Base-by-base conservation (phyloP, 306 rosid species). In the Carpinus viminea region DNA sequence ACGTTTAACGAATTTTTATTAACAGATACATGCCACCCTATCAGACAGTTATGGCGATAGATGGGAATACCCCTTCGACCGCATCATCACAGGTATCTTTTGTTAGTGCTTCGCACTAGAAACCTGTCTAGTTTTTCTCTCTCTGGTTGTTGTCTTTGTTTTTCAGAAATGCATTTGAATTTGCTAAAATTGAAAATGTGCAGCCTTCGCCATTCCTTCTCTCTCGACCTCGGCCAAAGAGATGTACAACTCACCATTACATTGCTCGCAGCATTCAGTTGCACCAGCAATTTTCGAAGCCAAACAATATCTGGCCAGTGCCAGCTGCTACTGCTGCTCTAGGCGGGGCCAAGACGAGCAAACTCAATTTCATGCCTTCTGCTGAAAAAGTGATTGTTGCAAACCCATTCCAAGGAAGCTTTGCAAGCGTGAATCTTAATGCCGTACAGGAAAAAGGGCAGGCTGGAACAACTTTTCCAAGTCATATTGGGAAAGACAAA, bases 211-310 rank as follows among this genome's bases (percentile, higher is more conserved):
- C 73, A 71, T 81, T 70, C 38, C 73, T 21, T 73, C 85, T 71
- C 62, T 81, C 92, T 71, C 86, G 82, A 79, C 84, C 78, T 4
- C 84, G 47, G 26, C 80, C 84, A 0, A 90, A 85, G 80, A 88
- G 85, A 84, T 93, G 93, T 73, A 84, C 87, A 74, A 93, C 87
- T 66, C 97, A 93, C 82, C 82, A 74, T 62, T 85, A 82, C 85
- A 83, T 93, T 77, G 97, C 97, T 75, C 85, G 85, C 34, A 89
- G 85, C 78, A 90, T 93, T 81, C 81, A 71, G 60, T 83, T 86
- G 55, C 92, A 88, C 74, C 91, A 86, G 79, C 82, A 89, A 62
- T 80, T 62, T 81, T 59, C 83, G 51, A 88, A 78, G 87, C 79
- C 24, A 78, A 84, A 24, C 50, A 54, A 79, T 41, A 62, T 76